Percentiles rank a stretch among this genome's conserved stretches.
Conservation (phyloP, 2,329 filamentous ascomycete species). For the Pyricularia sp. region DNA sequence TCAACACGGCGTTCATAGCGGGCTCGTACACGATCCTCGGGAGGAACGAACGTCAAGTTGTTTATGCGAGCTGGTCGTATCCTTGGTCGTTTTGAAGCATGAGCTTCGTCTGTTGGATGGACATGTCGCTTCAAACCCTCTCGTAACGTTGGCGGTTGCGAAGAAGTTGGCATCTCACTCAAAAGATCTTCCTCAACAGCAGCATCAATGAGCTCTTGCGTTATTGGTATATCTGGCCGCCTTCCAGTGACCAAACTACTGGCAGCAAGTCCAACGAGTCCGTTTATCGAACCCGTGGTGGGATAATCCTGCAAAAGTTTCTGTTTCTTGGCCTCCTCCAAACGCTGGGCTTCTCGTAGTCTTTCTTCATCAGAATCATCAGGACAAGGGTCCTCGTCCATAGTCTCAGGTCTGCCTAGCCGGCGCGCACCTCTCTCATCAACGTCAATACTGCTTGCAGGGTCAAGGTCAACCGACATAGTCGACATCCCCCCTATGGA, state of each 20-base stretch:
- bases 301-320: constrained; percentile 1
- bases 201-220: constrained; percentile 23
- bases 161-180: constrained; percentile 13
- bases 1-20: neutral
- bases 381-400: constrained; percentile 33
- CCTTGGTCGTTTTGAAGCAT: constrained; percentile 5
- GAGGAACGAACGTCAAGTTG: neutral
- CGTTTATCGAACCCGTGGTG: neutral
- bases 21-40: neutral
- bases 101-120: neutral
- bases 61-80: neutral
- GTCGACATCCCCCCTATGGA: constrained; percentile 26
- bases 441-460: constrained; percentile 40
- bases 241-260: constrained; percentile 28
- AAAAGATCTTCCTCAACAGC: constrained; percentile 26
- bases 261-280: constrained; percentile 24
- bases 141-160: neutral
- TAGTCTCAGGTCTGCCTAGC: constrained; percentile 2
- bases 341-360: constrained; percentile 16
- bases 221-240: constrained; percentile 24
- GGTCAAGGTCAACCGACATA: constrained; percentile 14
- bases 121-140: neutral
- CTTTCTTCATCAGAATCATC: constrained; percentile 43
- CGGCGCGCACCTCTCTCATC: constrained; percentile 46
- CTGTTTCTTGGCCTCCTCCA: constrained; percentile 9